These are phyloP conservation scores for Leccinum subrobustum DNA, from an alignment of 1,284 basidiomycete genomes.

Conservation along the genomic window DNA sequence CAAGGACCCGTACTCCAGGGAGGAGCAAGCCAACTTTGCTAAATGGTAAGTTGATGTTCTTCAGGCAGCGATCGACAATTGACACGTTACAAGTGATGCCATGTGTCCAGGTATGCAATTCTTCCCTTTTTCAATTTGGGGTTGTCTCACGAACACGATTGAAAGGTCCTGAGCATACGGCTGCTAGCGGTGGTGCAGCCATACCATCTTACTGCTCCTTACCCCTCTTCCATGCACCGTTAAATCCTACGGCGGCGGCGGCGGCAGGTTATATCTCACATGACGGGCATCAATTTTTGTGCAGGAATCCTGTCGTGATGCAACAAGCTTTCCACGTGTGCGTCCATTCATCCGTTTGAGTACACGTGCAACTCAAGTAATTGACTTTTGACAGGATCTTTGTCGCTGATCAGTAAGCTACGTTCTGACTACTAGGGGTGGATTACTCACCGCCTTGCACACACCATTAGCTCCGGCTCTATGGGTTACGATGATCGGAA, in stretches of 20 bases:
- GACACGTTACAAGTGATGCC: slow-evolving; percentile 41
- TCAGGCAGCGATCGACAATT: background rate
- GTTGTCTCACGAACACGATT: background rate
- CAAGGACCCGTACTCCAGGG: slow-evolving; percentile 56
- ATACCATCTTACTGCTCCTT: slow-evolving; percentile 56
- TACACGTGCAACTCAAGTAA: background rate
- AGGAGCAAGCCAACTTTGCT: slow-evolving; percentile 50
- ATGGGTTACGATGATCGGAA: slow-evolving; percentile 44
- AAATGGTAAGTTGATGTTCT: slow-evolving; percentile 44
- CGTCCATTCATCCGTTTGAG: background rate
- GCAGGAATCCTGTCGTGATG: slow-evolving; percentile 53
- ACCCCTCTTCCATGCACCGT: slow-evolving; percentile 52
- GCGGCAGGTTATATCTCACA: slow-evolving; percentile 51
- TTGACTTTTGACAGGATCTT: slow-evolving; percentile 24
- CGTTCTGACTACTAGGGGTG: background rate
- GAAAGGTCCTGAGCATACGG: slow-evolving; percentile 47
- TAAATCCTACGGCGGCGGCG: slow-evolving; percentile 25
- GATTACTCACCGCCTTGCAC: background rate
- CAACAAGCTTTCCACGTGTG: slow-evolving; percentile 35
- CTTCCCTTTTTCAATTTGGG: background rate
- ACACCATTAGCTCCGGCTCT: slow-evolving; percentile 45
- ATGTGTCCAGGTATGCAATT: slow-evolving; percentile 41
- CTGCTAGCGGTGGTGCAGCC: slow-evolving; percentile 36
- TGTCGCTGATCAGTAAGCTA: slow-evolving; percentile 28
- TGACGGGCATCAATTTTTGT: slow-evolving; percentile 47